These are phyloP conservation scores for Oehlia diaphana DNA, from an alignment of 192 early-diverging fungal genomes.

Conservation along the genomic window DNA sequence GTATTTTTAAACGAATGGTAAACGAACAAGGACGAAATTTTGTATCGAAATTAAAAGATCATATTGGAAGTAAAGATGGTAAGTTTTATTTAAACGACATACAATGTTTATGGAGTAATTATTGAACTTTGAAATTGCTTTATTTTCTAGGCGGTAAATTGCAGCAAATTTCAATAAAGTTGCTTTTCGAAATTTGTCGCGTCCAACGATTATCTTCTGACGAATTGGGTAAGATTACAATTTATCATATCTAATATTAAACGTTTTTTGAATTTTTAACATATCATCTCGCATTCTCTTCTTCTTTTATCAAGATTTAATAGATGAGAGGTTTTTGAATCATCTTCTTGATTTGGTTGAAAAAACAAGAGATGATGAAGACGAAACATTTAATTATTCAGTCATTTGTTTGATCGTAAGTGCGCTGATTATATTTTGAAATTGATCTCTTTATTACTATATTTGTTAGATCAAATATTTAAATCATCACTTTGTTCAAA, in stretches of 20 bases:
- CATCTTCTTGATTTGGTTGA: conserved; percentile 62
- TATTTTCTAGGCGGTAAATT: conserved; percentile 30
- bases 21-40: conserved; percentile 33
- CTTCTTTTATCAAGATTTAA: conserved; percentile 38
- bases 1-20: conserved; percentile 46
- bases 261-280: conserved; percentile 11
- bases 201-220: conserved; percentile 48
- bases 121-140: background rate
- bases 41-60: conserved; percentile 49
- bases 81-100: background rate
- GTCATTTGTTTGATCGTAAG: conserved; percentile 49
- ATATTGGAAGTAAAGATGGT: conserved; percentile 39
- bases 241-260: background rate
- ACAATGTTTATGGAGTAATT: too few relatives aligned
- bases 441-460: background rate
- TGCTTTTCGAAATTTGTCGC: conserved; percentile 64
- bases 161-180: conserved; percentile 47
- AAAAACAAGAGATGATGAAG: conserved; percentile 49
- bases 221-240: conserved; percentile 50
- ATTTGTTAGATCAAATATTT: background rate
- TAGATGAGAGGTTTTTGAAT: conserved; percentile 48
- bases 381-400: conserved; percentile 57
- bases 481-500: background rate
- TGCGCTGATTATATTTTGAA: background rate
- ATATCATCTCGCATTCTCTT: background rate